Conservation (phyloP, 2,329 filamentous ascomycete species). For the Cadophora malorum region DNA sequence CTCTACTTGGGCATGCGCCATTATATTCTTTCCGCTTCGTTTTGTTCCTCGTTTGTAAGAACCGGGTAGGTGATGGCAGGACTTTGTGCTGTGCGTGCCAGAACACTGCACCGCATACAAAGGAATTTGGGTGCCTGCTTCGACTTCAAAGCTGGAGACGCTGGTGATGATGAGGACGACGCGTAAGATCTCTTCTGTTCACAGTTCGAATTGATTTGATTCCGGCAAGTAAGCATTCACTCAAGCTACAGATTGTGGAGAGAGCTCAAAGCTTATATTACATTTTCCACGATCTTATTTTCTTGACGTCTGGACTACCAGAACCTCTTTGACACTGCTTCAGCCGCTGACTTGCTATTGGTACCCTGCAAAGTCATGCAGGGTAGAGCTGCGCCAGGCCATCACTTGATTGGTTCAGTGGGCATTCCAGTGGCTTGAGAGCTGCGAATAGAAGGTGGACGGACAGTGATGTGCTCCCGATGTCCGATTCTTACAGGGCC, state of each 20-base stretch:
- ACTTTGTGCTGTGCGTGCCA: neutral
- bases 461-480: conserved; percentile 3
- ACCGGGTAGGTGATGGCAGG: neutral
- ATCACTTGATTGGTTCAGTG: conserved; percentile 15
- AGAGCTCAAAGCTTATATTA: conserved; percentile 10
- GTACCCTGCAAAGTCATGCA: conserved; percentile 24
- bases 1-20: conserved; percentile 5
- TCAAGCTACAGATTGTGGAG: neutral
- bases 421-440: conserved; percentile 19
- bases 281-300: conserved; percentile 5
- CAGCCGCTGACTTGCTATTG: conserved; percentile 9
- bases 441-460: conserved; percentile 15
- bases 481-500: conserved; percentile 5
- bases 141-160: neutral
- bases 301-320: neutral
- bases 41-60: neutral
- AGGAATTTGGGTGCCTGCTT: neutral
- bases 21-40: conserved; percentile 3
- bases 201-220: neutral
- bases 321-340: neutral
- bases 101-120: neutral
- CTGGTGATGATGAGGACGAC: neutral
- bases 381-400: neutral
- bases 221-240: neutral
- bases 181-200: neutral